Percentiles rank a stretch among this genome's conserved stretches.
phyloP scores from a whole-genome alignment of 1,139 yeast genomes.

The Candida frijolesensis region DNA sequence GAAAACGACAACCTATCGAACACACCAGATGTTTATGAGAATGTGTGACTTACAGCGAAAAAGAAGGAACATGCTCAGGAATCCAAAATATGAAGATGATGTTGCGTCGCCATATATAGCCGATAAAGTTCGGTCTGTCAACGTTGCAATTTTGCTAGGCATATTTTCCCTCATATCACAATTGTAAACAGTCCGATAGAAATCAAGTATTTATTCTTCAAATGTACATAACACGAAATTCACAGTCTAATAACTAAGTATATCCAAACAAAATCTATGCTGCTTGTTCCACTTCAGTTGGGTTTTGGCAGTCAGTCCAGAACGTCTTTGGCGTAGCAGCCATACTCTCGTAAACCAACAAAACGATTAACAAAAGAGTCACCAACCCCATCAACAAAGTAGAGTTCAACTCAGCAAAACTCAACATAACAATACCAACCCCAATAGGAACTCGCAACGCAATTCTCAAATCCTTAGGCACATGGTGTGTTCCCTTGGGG shows the following conservation, averaged over 20 bases:
- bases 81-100: slow-evolving; percentile 3
- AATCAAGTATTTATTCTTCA: neutral
- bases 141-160: slow-evolving; percentile 26
- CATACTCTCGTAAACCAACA: slow-evolving; percentile 40
- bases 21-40: neutral
- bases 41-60: slow-evolving; percentile 5
- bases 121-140: slow-evolving; percentile 28
- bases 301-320: neutral
- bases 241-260: neutral
- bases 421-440: slow-evolving; percentile 40
- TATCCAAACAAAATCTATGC: neutral
- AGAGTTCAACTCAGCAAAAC: slow-evolving; percentile 47
- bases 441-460: slow-evolving; percentile 43
- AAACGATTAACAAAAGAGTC: slow-evolving; percentile 31
- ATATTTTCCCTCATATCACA: slow-evolving; percentile 3
- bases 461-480: slow-evolving; percentile 42
- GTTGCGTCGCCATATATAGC: slow-evolving; percentile 18
- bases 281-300: neutral
- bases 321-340: slow-evolving; percentile 29
- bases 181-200: neutral
- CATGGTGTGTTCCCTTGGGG: slow-evolving; percentile 27
- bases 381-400: slow-evolving; percentile 48
- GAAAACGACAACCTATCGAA: too few relatives aligned
- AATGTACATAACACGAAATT: neutral
- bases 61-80: slow-evolving; percentile 7